Percentiles rank a stretch among this genome's conserved stretches.
phyloP scores from a whole-genome alignment of 2,329 filamentous ascomycete species.

The Diaporthe humulicola region DNA sequence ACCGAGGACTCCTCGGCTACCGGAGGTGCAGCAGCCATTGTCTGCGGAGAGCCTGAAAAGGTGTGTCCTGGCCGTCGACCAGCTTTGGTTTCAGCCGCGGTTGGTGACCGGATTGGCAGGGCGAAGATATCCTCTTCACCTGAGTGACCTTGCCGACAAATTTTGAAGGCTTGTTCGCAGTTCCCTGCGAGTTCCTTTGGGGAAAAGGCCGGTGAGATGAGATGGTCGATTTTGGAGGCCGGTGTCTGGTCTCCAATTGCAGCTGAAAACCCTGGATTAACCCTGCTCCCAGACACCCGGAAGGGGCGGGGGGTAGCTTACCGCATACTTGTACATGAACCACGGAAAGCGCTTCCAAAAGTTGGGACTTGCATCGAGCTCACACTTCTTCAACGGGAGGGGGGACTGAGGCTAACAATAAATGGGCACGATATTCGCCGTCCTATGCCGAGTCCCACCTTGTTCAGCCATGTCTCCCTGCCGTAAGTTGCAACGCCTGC shows the following conservation, averaged over 20 bases:
- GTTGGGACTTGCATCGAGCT: neutral
- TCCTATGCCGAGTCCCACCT: slow-evolving; percentile 22
- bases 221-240: neutral
- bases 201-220: slow-evolving; percentile 9
- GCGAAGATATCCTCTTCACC: slow-evolving; percentile 31
- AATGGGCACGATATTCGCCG: slow-evolving; percentile 14
- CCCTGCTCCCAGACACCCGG: neutral
- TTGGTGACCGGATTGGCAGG: slow-evolving; percentile 31
- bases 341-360: neutral
- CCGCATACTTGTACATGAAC: neutral
- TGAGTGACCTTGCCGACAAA: slow-evolving; percentile 13
- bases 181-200: slow-evolving; percentile 24
- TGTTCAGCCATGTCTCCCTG: slow-evolving; percentile 7
- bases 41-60: slow-evolving; percentile 21
- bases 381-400: slow-evolving; percentile 1
- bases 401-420: slow-evolving; percentile 18
- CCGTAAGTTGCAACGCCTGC: slow-evolving; percentile 27
- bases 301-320: neutral
- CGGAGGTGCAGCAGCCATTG: slow-evolving; percentile 41
- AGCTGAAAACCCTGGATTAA: slow-evolving; percentile 24
- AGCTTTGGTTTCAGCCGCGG: slow-evolving; percentile 1
- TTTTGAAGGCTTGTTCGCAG: slow-evolving; percentile 27
- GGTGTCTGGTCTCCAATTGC: slow-evolving; percentile 14
- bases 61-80: neutral
- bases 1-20: slow-evolving; percentile 57